Evolutionary conservation across 202 grass and related monocot species (phyloP).

Genomic region (Saccharum hybrid): DNA sequence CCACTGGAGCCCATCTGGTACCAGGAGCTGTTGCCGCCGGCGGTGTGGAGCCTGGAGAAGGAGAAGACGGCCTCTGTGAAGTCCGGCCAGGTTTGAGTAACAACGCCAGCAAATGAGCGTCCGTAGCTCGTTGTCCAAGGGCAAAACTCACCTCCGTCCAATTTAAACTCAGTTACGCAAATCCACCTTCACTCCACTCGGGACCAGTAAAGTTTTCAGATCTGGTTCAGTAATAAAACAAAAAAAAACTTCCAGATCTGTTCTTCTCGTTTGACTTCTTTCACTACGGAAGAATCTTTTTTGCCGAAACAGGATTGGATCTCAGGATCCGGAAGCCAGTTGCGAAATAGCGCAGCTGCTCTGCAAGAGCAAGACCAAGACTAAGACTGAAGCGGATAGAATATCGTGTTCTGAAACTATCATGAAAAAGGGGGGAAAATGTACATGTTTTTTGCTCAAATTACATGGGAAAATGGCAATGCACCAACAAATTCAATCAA

Average conservation of each 20-base stretch:
- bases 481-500: constrained; percentile 30
- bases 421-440: background rate
- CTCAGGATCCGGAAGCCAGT: background rate
- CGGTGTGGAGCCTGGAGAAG: too few relatives aligned
- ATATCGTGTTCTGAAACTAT: background rate
- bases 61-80: background rate
- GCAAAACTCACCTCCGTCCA: background rate
- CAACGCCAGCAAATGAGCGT: constrained; percentile 1
- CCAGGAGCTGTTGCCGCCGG: too few relatives aligned
- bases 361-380: background rate
- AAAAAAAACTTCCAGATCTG: constrained; percentile 6
- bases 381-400: background rate
- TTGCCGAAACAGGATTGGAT: background rate
- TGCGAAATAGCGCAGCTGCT: background rate
- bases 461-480: background rate
- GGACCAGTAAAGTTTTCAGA: constrained; percentile 19
- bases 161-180: background rate
- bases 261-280: constrained; percentile 27
- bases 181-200: background rate
- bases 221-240: background rate
- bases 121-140: background rate
- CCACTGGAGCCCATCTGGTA: too few relatives aligned
- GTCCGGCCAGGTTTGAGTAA: background rate
- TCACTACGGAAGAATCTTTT: background rate
- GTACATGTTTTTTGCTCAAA: constrained; percentile 35